phyloP scores from a whole-genome alignment of 441 rosid species.

The Croton laevigatus region DNA sequence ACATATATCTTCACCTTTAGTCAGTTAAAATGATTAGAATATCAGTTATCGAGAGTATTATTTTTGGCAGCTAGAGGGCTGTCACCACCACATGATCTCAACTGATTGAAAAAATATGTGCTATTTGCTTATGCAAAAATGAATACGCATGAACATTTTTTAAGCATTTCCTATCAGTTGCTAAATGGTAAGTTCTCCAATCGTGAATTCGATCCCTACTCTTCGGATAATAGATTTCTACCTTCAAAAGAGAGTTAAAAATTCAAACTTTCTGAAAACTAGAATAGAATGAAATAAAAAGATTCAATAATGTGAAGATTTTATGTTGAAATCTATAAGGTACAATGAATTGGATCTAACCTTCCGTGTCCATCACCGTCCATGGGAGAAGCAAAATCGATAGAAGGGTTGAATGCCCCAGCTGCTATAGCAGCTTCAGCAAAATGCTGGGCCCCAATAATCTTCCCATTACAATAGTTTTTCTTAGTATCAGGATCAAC shows the following conservation, averaged over 20 bases:
- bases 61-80: background rate
- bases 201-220: background rate
- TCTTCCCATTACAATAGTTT: slow-evolving; percentile 87
- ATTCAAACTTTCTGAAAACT: background rate
- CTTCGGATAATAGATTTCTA: background rate
- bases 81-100: background rate
- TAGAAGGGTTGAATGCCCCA: slow-evolving; percentile 78
- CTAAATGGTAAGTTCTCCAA: background rate
- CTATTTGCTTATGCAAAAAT: background rate
- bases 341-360: slow-evolving; percentile 33
- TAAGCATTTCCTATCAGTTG: background rate
- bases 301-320: background rate
- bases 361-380: slow-evolving; percentile 99
- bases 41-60: background rate
- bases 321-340: background rate
- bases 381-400: slow-evolving; percentile 94
- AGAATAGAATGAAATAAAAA: background rate
- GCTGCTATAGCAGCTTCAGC: slow-evolving; percentile 96
- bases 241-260: background rate
- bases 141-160: background rate
- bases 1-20: background rate
- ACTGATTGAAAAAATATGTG: background rate
- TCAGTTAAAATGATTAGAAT: background rate
- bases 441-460: slow-evolving; percentile 97
- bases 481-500: slow-evolving; percentile 66